These are phyloP conservation scores for Aspergillus persii DNA, from an alignment of 2,329 filamentous ascomycete species.

Conservation along the genomic window DNA sequence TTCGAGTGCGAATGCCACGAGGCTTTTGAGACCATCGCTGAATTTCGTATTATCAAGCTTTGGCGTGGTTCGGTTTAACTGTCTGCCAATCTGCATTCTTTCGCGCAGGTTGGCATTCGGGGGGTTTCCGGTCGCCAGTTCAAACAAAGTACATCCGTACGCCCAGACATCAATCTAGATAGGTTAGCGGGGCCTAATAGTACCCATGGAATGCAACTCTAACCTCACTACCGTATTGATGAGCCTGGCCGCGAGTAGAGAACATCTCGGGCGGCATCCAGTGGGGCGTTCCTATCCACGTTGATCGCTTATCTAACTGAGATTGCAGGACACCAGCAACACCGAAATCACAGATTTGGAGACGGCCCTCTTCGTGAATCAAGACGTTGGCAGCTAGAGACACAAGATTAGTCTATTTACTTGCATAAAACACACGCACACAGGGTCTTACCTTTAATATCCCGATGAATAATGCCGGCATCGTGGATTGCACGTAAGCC, in stretches of 20 bases:
- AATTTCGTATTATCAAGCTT: conserved; percentile 44
- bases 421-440: not conserved
- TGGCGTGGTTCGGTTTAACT: conserved; percentile 42
- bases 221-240: conserved; percentile 49
- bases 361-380: conserved; percentile 60
- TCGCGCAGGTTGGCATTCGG: conserved; percentile 49
- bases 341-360: conserved; percentile 66
- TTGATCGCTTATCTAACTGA: conserved; percentile 59
- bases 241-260: conserved; percentile 35
- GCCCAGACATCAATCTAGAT: conserved; percentile 51
- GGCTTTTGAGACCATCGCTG: conserved; percentile 44
- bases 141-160: conserved; percentile 50
- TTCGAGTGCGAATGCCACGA: conserved; percentile 46
- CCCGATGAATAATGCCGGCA: conserved; percentile 64
- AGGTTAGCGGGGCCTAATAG: conserved; percentile 8
- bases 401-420: not conserved
- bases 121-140: conserved; percentile 50
- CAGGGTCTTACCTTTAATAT: conserved; percentile 56
- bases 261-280: conserved; percentile 66
- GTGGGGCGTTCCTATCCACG: conserved; percentile 64
- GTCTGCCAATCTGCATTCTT: conserved; percentile 47
- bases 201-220: conserved; percentile 7
- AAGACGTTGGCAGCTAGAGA: conserved; percentile 59
- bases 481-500: conserved; percentile 63
- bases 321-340: conserved; percentile 63